Conservation (phyloP, 2,329 filamentous ascomycete genomes). For the Thelonectria olida region DNA sequence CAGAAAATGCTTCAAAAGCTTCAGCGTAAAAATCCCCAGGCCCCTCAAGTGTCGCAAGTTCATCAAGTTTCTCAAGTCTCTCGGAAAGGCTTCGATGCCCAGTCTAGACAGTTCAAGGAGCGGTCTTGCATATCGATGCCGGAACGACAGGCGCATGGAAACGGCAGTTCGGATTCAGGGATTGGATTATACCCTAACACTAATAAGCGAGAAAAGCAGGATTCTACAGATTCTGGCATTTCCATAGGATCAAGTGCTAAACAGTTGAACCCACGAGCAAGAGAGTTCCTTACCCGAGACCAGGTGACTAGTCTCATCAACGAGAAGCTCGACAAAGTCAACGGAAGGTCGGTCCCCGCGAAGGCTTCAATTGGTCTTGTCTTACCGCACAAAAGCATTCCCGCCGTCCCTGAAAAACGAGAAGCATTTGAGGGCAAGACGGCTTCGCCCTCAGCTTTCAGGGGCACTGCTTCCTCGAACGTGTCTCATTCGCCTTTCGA, state of each 20-base stretch:
- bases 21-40: slow-evolving; percentile 16
- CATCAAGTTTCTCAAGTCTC: too few species aligned
- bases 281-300: slow-evolving; percentile 43
- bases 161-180: slow-evolving; percentile 18
- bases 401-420: not conserved
- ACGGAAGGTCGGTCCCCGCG: not conserved
- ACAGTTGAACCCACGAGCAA: slow-evolving; percentile 45
- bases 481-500: slow-evolving; percentile 4
- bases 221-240: slow-evolving; percentile 31
- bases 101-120: not conserved
- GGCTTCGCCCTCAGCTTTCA: not conserved
- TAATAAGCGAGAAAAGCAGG: slow-evolving; percentile 9
- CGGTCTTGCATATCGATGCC: slow-evolving; percentile 7
- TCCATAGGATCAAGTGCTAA: slow-evolving; percentile 19
- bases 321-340: not conserved
- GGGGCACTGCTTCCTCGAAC: not conserved
- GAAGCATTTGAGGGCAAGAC: not conserved
- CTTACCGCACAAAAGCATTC: not conserved
- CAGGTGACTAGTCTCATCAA: not conserved
- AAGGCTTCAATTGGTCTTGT: not conserved
- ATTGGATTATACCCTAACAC: slow-evolving; percentile 4
- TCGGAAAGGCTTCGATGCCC: not conserved
- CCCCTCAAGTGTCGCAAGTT: too few species aligned
- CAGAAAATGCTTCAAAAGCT: slow-evolving; percentile 42
- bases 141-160: not conserved